Conservation (phyloP, 192 early-diverging fungal genomes). For the Endogone sp. region DNA sequence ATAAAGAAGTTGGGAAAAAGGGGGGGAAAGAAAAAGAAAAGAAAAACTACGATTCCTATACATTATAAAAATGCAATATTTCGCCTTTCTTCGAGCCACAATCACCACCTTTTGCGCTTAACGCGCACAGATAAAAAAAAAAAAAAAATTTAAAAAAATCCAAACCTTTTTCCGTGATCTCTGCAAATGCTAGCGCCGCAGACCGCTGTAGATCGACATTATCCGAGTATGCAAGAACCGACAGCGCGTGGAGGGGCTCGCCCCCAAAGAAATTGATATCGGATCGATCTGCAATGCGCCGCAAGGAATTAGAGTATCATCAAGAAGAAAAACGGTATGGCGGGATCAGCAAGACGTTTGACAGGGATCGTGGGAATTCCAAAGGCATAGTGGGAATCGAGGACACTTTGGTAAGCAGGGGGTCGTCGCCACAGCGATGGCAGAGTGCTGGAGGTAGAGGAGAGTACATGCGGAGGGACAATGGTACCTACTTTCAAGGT, state of each 20-base stretch:
- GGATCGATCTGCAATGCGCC: constrained; percentile 54
- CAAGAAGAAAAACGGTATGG: neutral
- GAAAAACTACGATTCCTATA: too few relatives aligned
- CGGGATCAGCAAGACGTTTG: constrained; percentile 5
- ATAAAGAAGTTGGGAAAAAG: too few relatives aligned
- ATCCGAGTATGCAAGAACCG: constrained; percentile 81
- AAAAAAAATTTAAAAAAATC: too few relatives aligned
- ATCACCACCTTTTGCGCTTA: too few relatives aligned
- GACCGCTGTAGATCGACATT: constrained; percentile 83
- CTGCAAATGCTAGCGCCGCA: constrained; percentile 84
- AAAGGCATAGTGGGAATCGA: neutral
- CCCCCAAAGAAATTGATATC: constrained; percentile 83
- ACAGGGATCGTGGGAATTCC: neutral
- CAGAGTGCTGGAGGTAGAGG: neutral
- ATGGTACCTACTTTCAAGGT: constrained; percentile 55
- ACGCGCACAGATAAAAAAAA: constrained; percentile 5
- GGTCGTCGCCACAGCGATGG: neutral
- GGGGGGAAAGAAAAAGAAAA: too few relatives aligned
- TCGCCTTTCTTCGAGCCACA: too few relatives aligned
- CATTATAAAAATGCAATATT: constrained; percentile 6
- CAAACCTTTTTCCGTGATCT: constrained; percentile 87
- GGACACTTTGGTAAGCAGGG: constrained; percentile 1
- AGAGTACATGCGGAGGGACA: neutral
- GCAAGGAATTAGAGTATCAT: neutral
- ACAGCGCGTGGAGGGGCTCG: constrained; percentile 72